Evolutionary conservation across 176 grass and related monocot genomes (phyloP), one percentile per base, ranked within the genome.

Genomic region (Triticum urartu): DNA sequence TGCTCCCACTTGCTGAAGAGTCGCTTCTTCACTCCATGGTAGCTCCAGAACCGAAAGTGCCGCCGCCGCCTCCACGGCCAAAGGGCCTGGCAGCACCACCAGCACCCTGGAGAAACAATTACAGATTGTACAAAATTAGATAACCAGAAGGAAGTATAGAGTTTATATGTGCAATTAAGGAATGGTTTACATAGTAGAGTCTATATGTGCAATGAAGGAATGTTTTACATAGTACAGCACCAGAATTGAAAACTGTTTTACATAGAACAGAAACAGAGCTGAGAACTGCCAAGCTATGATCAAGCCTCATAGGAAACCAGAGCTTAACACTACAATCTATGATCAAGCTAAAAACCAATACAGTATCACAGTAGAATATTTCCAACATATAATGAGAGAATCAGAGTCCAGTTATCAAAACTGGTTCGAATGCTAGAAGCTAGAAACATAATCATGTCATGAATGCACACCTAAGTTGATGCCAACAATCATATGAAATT

Each of bases 11-110:
- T 48, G 36, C 21, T 26, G 28, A 70, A 69, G 33, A 3, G 34
- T 87, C 64, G 93, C 89, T 98, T 93, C 91, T 89, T 91, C 84
- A 98, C 89, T 98, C 95, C 95, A 90, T 89, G 6, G 93, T 76
- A 36, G 87, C 80, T 6, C 89, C 89, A 24, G 89, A 72, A 33
- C 91, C 89, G 3, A 89, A 91, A 21, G 89, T 77, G 0, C 91
- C 90, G 0, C 89, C 90, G 0, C 93, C 85, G 6, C 56, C 20
- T 59, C 95, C 95, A 81, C 95, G 95, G 62, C 95, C 95, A 83
- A 98, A 98, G 17, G 95, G 95, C 10, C 95, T 95, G 58, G 91
- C 85, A 43, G 91, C 85, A 36, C 40, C 72, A 36, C 93, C 85
- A 71, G 40, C 72, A 66, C 95, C 81, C 93, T 98, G 79, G 18